Evolutionary conservation across 805 yeast species (phyloP).

Genomic region (Lachancea fermentati): DNA sequence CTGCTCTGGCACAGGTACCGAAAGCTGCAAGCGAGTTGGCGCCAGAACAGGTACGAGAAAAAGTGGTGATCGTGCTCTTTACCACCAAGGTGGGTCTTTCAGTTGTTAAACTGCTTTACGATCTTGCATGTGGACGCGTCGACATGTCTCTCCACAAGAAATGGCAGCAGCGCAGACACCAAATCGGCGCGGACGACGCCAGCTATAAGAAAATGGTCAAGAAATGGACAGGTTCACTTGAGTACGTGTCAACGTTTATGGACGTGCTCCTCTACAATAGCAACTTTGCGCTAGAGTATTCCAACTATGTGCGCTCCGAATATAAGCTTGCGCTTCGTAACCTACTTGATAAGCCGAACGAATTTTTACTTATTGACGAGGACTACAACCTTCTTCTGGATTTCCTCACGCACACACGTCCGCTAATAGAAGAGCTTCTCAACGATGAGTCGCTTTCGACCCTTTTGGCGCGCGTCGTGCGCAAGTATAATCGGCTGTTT

Average conservation of each 20-base stretch:
- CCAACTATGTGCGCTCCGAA: conserved; percentile 7
- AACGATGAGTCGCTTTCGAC: conserved; percentile 1
- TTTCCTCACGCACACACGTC: conserved; percentile 13
- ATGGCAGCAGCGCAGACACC: conserved; percentile 6
- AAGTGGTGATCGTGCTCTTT: conserved; percentile 16
- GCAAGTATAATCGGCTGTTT: conserved; percentile 2
- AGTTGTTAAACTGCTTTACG: conserved; percentile 11
- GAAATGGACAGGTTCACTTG: conserved; percentile 7
- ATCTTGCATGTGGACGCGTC: conserved; percentile 10
- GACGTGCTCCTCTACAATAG: conserved; percentile 14
- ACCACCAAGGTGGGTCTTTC: conserved; percentile 24
- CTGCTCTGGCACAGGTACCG: background rate
- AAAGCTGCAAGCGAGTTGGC: background rate
- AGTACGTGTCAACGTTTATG: conserved; percentile 11
- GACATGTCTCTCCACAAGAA: conserved; percentile 5
- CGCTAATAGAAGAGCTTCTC: conserved; percentile 11
- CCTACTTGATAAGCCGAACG: conserved; percentile 6
- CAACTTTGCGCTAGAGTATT: conserved; percentile 8
- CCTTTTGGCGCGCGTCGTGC: background rate
- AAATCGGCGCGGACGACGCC: background rate
- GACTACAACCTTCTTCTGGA: conserved; percentile 16
- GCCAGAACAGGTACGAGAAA: conserved; percentile 5
- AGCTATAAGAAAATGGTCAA: conserved; percentile 8
- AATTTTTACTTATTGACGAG: conserved; percentile 13
- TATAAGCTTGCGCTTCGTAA: conserved; percentile 11